These are phyloP conservation scores for Candida albicans DNA, from an alignment of 1,139 yeast species.

Conservation along the genomic window DNA sequence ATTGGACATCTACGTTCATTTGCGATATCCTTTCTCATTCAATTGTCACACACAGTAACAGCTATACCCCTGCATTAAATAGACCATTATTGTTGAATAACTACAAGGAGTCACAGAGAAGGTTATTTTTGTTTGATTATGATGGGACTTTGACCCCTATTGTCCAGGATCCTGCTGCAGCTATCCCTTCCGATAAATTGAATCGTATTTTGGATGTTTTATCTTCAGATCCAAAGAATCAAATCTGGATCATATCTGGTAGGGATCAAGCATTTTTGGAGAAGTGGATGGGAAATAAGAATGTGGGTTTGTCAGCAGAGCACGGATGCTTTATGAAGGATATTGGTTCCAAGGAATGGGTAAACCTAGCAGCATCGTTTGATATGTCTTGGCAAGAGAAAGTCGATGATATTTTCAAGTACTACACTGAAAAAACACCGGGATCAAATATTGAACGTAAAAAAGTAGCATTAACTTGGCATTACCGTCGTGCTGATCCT, in stretches of 20 bases:
- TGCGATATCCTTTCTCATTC: conserved; percentile 53
- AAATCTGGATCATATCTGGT: conserved; percentile 94
- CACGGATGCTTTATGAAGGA: conserved; percentile 94
- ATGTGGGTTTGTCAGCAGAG: conserved; percentile 88
- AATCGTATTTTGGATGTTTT: conserved; percentile 59
- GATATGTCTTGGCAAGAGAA: conserved; percentile 95
- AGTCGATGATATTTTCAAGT: conserved; percentile 70
- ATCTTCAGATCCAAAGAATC: conserved; percentile 75
- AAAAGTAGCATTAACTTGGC: conserved; percentile 97
- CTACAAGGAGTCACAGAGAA: conserved; percentile 60
- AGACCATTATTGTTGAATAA: conserved; percentile 62
- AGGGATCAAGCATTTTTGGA: conserved; percentile 90
- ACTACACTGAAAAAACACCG: conserved; percentile 84
- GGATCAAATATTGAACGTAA: conserved; percentile 86
- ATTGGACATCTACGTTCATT: conserved; percentile 74
- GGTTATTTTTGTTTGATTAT: conserved; percentile 88
- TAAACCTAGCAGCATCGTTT: conserved; percentile 73
- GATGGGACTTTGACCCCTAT: conserved; percentile 98
- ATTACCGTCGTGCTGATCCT: conserved; percentile 92
- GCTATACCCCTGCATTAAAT: conserved; percentile 83
- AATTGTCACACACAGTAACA: conserved; percentile 42
- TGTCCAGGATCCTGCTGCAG: conserved; percentile 97
- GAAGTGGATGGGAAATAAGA: conserved; percentile 77
- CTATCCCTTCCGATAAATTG: conserved; percentile 83
- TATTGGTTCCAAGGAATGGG: conserved; percentile 66